These are phyloP conservation scores for Trapa incisa DNA, from an alignment of 345 rosid genomes.

Conservation along the genomic window DNA sequence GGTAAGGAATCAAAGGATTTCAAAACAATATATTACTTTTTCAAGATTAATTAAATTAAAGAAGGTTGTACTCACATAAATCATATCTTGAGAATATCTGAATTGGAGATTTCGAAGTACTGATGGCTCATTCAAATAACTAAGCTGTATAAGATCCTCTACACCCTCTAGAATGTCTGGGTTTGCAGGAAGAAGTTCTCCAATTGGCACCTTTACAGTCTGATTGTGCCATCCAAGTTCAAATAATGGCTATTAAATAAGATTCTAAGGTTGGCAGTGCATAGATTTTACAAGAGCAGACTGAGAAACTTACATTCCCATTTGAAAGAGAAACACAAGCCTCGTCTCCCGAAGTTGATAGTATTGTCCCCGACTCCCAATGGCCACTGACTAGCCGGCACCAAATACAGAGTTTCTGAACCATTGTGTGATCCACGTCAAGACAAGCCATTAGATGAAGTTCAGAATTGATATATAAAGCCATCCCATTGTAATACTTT, in stretches of 20 bases:
- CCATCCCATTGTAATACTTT: too few species aligned
- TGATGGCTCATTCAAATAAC: constrained; percentile 91
- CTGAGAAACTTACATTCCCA: constrained; percentile 46
- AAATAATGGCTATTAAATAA: constrained; percentile 9
- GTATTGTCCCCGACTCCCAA: constrained; percentile 75
- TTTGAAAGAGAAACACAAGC: constrained; percentile 46
- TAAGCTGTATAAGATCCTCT: constrained; percentile 83
- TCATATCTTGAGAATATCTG: constrained; percentile 65
- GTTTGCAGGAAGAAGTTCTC: constrained; percentile 83
- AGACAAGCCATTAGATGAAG: not conserved
- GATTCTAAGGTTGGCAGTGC: constrained; percentile 2
- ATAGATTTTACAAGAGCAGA: not conserved
- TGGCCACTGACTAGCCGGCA: constrained; percentile 44
- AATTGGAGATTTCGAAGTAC: constrained; percentile 69
- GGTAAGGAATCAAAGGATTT: constrained; percentile 9
- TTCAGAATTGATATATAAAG: not conserved
- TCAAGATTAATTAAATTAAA: constrained; percentile 5
- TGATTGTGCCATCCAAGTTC: constrained; percentile 20
- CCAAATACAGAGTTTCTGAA: constrained; percentile 81
- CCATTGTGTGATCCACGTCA: not conserved
- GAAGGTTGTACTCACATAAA: constrained; percentile 62
- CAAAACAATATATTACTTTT: constrained; percentile 1
- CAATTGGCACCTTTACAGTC: constrained; percentile 64
- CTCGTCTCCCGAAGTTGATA: constrained; percentile 58
- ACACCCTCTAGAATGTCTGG: constrained; percentile 81